phyloP scores from a whole-genome alignment of 1,139 yeast genomes.

The Nakaseomyces delphensis region DNA sequence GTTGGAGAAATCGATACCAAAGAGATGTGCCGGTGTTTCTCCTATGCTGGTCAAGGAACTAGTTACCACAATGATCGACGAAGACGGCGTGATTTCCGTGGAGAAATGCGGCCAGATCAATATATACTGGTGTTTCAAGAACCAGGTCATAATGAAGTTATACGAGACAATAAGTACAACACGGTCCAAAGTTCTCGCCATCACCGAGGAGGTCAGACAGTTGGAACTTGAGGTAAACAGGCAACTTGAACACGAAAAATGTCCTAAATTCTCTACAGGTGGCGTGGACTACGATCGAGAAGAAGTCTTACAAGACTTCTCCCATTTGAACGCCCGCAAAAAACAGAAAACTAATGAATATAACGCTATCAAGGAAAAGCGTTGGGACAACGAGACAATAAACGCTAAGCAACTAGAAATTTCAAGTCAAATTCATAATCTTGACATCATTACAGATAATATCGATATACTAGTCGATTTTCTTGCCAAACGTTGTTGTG shows the following conservation, averaged over 20 bases:
- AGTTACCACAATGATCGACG: slow-evolving; percentile 39
- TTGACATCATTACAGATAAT: slow-evolving; percentile 22
- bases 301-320: slow-evolving; percentile 9
- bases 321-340: slow-evolving; percentile 1
- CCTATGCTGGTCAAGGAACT: slow-evolving; percentile 46
- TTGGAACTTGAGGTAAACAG: neutral
- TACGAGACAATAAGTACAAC: slow-evolving; percentile 12
- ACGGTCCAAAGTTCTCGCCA: neutral
- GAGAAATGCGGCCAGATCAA: slow-evolving; percentile 49
- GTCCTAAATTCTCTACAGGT: neutral
- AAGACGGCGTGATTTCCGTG: slow-evolving; percentile 38
- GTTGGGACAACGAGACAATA: slow-evolving; percentile 17
- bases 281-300: neutral
- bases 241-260: neutral
- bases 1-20: slow-evolving; percentile 40
- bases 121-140: slow-evolving; percentile 46
- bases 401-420: slow-evolving; percentile 9
- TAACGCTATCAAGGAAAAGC: slow-evolving; percentile 8
- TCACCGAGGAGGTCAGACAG: neutral
- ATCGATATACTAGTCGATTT: slow-evolving; percentile 23
- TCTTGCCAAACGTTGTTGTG: slow-evolving; percentile 16
- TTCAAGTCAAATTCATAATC: slow-evolving; percentile 8
- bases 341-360: neutral
- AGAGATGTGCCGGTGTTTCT: slow-evolving; percentile 36
- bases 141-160: slow-evolving; percentile 32